Conservation (phyloP, 192 early-diverging fungal genomes). For the Phycomyces nitens region DNA sequence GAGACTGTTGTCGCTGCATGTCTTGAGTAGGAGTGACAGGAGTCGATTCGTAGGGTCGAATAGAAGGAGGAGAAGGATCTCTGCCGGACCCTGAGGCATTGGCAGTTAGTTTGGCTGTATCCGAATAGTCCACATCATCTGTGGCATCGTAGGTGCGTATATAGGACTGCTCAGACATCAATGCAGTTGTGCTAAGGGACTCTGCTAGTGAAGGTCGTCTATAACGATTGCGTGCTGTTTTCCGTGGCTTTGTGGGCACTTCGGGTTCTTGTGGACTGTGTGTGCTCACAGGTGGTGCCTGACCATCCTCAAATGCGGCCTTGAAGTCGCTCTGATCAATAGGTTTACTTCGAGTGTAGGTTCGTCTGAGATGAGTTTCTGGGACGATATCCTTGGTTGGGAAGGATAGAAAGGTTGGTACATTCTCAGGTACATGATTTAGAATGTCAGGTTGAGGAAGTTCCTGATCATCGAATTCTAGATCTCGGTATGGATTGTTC, state of each 20-base stretch:
- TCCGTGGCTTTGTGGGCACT: no score
- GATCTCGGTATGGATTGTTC: not conserved
- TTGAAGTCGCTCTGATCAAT: not conserved
- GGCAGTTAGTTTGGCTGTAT: constrained; percentile 24
- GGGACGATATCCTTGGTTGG: not conserved
- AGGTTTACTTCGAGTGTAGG: not conserved
- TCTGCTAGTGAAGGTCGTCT: not conserved
- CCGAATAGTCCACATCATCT: constrained; percentile 24
- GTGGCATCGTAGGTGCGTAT: not conserved
- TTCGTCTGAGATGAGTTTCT: constrained; percentile 2
- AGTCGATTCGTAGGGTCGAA: constrained; percentile 9
- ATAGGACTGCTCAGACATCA: not conserved
- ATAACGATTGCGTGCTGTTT: not conserved
- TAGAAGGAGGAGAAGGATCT: constrained; percentile 7
- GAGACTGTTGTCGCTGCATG: not conserved
- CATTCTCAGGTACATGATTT: not conserved
- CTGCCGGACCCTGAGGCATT: constrained; percentile 12
- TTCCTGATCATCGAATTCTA: not conserved
- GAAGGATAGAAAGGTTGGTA: not conserved
- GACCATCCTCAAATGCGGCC: not conserved
- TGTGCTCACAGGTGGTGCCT: not conserved
- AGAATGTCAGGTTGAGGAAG: not conserved
- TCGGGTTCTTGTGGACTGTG: not conserved
- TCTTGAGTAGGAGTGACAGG: constrained; percentile 3
- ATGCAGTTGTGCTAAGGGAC: not conserved